Evolutionary conservation across 2,329 filamentous ascomycete species (phyloP), one percentile per base, ranked within the genome.

Genomic region (Alternaria gansuensis): DNA sequence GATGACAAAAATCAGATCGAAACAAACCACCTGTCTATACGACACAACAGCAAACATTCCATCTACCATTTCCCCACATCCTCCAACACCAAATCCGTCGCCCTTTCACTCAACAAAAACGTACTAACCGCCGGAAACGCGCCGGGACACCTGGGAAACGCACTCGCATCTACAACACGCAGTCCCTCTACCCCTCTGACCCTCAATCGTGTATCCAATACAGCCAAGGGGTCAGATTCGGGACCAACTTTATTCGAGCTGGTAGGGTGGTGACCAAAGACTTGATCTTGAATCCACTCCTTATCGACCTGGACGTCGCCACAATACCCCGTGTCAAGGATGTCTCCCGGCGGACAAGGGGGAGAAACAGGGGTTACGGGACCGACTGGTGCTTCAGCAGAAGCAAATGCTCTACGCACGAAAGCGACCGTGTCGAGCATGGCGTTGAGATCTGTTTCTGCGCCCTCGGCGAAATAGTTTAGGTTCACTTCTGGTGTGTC

Each of bases 401-500:
- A 0, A 82, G 85, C 14, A 78, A 78, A 26, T 89, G 82, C n/a
- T 74, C 82, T 21, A 89, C 87, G 3, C 79, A 82, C 23, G 87
- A 88, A n/a, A 63, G 78, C 76, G 8, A 69, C 39, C 0, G 75
- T 84, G 66, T 89, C 86, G 36, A 80, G 77, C n/a, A 87, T 70
- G 1, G 86, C 83, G 46, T 76, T 64, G 7, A 83, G 17, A 41
- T 70, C 68, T 63, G 87, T 86, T 0, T 84, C 82, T 71, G 87
- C 87, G 13, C 83, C 83, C 0, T 78, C 59, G 13, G 50, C 62
- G 39, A 74, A 74, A 59, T 67, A 66, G 48, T 72, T 69, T 50
- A 73, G 51, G 17, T 68, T 68, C 63, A 91, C 87, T 5, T 83
- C 72, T 0, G 89, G 89, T 2, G 79, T 78, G 51, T 90, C 87